A percentile compares a stretch with the other conserved stretches of the same genome.
phyloP scores from a whole-genome alignment of 2,329 filamentous ascomycete genomes.

The Calonectria pteridis region DNA sequence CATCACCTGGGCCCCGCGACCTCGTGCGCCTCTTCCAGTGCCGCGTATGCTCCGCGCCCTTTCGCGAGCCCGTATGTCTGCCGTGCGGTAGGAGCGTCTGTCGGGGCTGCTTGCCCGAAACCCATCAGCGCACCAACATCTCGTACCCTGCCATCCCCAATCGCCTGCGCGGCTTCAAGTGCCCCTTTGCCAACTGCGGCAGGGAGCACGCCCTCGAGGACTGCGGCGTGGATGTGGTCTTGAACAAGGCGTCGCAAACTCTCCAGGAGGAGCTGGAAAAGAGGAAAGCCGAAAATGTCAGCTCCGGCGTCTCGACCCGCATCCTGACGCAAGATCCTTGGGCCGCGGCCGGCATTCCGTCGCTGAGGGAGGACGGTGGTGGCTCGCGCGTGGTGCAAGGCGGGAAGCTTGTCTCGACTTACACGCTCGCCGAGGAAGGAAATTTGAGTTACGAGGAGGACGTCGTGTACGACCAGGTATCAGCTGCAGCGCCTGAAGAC shows the following conservation, averaged over 20 bases:
- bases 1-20: constrained; percentile 41
- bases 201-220: constrained; percentile 82
- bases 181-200: constrained; percentile 75
- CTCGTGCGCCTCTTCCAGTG: constrained; percentile 82
- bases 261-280: constrained; percentile 66
- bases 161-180: constrained; percentile 78
- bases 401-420: constrained; percentile 75
- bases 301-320: constrained; percentile 50
- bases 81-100: constrained; percentile 88
- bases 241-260: constrained; percentile 77
- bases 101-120: constrained; percentile 77
- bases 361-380: constrained; percentile 51
- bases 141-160: constrained; percentile 80
- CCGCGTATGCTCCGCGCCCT: constrained; percentile 75
- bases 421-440: constrained; percentile 73
- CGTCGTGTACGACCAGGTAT: constrained; percentile 59
- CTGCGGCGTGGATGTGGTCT: constrained; percentile 80
- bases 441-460: constrained; percentile 69
- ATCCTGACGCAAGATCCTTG: constrained; percentile 54
- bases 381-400: constrained; percentile 59
- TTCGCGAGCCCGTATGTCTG: constrained; percentile 78
- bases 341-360: constrained; percentile 56
- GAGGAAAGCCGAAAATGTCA: constrained; percentile 48
- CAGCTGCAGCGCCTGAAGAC: constrained; percentile 37
- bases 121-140: constrained; percentile 75